Base-by-base conservation (phyloP, 2,329 filamentous ascomycete genomes). In the Esteya vermicola region DNA sequence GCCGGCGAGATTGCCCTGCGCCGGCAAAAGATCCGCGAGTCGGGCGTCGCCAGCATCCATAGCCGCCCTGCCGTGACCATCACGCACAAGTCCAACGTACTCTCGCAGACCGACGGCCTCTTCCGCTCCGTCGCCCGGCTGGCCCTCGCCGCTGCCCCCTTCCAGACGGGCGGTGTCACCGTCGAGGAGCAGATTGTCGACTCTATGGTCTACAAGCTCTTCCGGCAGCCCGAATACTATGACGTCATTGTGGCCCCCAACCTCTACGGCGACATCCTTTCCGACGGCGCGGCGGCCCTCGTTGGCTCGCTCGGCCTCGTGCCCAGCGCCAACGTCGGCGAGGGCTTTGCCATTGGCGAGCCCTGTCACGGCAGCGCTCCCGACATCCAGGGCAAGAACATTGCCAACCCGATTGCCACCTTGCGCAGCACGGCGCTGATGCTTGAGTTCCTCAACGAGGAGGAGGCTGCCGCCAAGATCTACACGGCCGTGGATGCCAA, bases 171-270 rank as follows among this genome's bases (percentile, higher is more conserved):
- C 45, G 40, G 51, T 45, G 66, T 93, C 40, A 63, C 64, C 32
- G 70, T 95, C 40, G 91, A 96, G 63, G 91, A 96, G 70, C 91
- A 98, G 67, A 98, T 98, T 51, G 89, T 98, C 47, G 91, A 98
- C 64, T 89, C 81, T 46, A 98, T 98, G 91, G 86, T 96, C 43
- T 96, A 96, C 76, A 96, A 96, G 70, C 81, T 98, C 42, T 96
- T 96, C 78, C 85, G 89, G 46, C 85, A 96, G 63, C 91, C 91
- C 33, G 73, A 81, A 54, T 81, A 81, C 55, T 98, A 96, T 75
- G 91, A 98, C 59, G 89, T 96, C 50, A 93, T 98, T 51, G 91
- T 98, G 35, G 91, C 89, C 9, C 91, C 89, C 39, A 96, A 96
- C 65, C 73, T 98, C 45, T 96, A 98, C 64, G 91, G 91, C 50